Conservation (phyloP, 2,329 filamentous ascomycete species). For the Trichoderma endophyticum region DNA sequence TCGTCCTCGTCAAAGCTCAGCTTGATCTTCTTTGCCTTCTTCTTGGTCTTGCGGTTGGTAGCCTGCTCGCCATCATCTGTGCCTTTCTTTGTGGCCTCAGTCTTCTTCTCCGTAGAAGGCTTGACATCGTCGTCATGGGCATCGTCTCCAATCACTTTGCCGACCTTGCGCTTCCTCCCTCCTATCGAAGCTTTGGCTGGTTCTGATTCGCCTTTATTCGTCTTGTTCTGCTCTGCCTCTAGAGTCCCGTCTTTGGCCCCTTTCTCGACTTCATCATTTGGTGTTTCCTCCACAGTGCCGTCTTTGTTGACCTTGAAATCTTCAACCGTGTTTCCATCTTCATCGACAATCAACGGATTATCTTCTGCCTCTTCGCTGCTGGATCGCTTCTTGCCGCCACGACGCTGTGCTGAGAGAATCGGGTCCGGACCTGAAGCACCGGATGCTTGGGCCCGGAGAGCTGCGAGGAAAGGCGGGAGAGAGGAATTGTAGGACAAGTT, state of each 20-base stretch:
- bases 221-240: slow-evolving; percentile 32
- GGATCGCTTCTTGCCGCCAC: slow-evolving; percentile 53
- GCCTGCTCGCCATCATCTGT: slow-evolving; percentile 23
- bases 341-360: slow-evolving; percentile 70
- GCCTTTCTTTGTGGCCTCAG: slow-evolving; percentile 18
- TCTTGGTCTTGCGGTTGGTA: slow-evolving; percentile 41
- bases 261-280: slow-evolving; percentile 24
- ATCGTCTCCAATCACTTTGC: slow-evolving; percentile 35
- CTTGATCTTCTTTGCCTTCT: slow-evolving; percentile 63
- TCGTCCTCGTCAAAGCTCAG: slow-evolving; percentile 65
- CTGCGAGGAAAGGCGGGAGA: slow-evolving; percentile 59
- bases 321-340: slow-evolving; percentile 61
- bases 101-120: slow-evolving; percentile 17
- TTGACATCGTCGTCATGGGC: slow-evolving; percentile 27
- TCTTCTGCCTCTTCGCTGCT: slow-evolving; percentile 72
- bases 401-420: slow-evolving; percentile 47
- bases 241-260: slow-evolving; percentile 31
- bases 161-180: slow-evolving; percentile 53
- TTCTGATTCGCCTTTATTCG: slow-evolving; percentile 25
- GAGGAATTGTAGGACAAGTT: slow-evolving; percentile 63
- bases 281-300: slow-evolving; percentile 38
- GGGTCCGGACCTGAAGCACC: slow-evolving; percentile 51
- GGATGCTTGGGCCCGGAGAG: slow-evolving; percentile 52
- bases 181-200: slow-evolving; percentile 30
- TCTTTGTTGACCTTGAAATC: slow-evolving; percentile 45